Base-by-base conservation (phyloP, 1,139 yeast species). In the Wickerhamomyces sp. region DNA sequence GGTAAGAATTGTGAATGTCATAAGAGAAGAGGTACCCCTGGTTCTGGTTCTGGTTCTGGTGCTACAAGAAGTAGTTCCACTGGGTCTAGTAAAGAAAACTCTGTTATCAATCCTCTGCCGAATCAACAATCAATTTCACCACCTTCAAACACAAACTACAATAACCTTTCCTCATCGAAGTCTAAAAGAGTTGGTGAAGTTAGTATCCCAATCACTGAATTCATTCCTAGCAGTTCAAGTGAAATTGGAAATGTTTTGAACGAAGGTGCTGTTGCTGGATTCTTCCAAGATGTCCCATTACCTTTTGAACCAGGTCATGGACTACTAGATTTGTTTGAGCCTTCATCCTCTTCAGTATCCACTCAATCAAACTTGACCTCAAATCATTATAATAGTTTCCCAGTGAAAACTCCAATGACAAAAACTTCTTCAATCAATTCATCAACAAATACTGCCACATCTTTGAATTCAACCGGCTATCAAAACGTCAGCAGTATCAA, bases 1-100 rank as follows among this genome's bases (percentile, higher is more conserved):
- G 74, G 72, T 44, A 72, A 78, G 37, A 73, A 73, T 46, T 84
- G 91, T 59, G 75, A 84, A 5, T 84, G 91, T 60, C 72, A 76
- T 42, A 61, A 67, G 42, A 72, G 68, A 56, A 57, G 65, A 34
- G 23, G 23, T 3, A 18, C 23, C 23, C 23, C 23, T 5, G 23
- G 23, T 18, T 18, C 23, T 18, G 23, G 23, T 18, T 18, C 23
- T 18, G 23, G 23, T 18, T 18, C 23, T 18, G 23, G 23, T 18
- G 23, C 23, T 18, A 18, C 23, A 18, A 18, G 23, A 18, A 18
- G 23, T 18, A 18, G 23, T 18, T 18, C 23, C 23, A 37, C 32
- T 39, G 10, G 36, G 34, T 14, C 13, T 15, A 27, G 14, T 4
- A 18, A 29, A 36, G 34, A 23, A 13, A 31, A 31, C 33, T 15